Percentiles rank a stretch among this genome's conserved stretches.
Conservation (phyloP, 495 filamentous ascomycete species). For the Penicillium psychrofluorescens region DNA sequence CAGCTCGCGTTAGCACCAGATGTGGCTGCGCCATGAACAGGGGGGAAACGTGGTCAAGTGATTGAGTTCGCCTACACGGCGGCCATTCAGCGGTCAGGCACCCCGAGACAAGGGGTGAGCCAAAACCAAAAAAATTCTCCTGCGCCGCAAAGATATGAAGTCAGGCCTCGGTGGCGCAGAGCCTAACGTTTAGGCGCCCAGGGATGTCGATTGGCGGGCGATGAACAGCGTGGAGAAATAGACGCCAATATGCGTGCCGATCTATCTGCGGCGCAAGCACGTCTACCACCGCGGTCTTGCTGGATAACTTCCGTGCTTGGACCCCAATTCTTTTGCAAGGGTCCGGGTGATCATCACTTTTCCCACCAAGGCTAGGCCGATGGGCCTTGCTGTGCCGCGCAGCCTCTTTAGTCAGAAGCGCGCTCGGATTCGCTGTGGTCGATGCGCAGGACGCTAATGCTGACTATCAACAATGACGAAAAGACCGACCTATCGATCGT, state of each 20-base stretch:
- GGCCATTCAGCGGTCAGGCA: too few relatives aligned
- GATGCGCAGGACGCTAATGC: slow-evolving; percentile 6
- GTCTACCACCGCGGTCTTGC: not conserved
- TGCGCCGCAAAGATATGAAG: too few relatives aligned
- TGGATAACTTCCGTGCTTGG: not conserved
- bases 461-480: slow-evolving; percentile 3
- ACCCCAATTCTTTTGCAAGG: slow-evolving; percentile 5
- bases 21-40: not conserved
- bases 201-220: slow-evolving; percentile 11
- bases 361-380: slow-evolving; percentile 4
- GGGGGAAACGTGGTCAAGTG: not conserved
- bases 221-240: slow-evolving; percentile 4
- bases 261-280: slow-evolving; percentile 7
- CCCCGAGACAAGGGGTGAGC: too few relatives aligned
- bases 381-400: slow-evolving; percentile 13
- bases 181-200: slow-evolving; percentile 11
- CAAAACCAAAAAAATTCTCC: too few relatives aligned
- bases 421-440: slow-evolving; percentile 10
- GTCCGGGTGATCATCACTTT: not conserved
- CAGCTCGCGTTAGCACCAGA: not conserved
- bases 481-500: not conserved
- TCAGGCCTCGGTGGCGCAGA: too few relatives aligned
- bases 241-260: slow-evolving; percentile 14
- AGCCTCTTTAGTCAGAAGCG: not conserved
- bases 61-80: not conserved